Conservation (phyloP, 208 protist species). For the Leishmania mexicana region DNA sequence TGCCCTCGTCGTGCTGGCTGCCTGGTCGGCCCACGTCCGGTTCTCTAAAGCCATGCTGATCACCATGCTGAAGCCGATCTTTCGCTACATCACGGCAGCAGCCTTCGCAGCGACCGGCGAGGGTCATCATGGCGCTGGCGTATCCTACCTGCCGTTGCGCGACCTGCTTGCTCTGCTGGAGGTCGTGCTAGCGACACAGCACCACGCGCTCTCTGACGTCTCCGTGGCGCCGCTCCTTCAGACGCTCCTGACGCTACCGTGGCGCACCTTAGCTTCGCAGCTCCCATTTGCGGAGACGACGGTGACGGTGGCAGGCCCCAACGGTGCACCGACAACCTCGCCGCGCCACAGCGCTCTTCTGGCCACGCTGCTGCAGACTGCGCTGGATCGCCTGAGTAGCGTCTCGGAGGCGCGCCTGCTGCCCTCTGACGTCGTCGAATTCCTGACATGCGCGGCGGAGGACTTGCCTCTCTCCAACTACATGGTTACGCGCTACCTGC, state of each 20-base stretch:
- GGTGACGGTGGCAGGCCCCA: conserved; percentile 25
- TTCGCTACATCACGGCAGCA: conserved; percentile 37
- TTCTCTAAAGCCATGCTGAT: conserved; percentile 63
- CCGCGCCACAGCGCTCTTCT: conserved; percentile 29
- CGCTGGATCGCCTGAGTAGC: conserved; percentile 33
- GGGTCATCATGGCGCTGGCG: neutral
- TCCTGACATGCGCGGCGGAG: conserved; percentile 65
- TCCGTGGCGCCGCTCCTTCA: conserved; percentile 53
- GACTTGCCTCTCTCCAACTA: conserved; percentile 61
- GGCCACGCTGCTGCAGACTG: conserved; percentile 30
- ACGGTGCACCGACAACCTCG: conserved; percentile 16
- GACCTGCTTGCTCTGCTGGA: conserved; percentile 72
- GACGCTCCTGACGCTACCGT: conserved; percentile 61
- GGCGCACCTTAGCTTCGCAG: conserved; percentile 44
- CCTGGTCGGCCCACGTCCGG: conserved; percentile 69
- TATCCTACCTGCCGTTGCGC: conserved; percentile 35
- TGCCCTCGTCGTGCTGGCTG: conserved; percentile 70
- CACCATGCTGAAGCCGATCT: conserved; percentile 62
- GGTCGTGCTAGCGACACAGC: conserved; percentile 69
- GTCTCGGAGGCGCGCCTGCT: conserved; percentile 33
- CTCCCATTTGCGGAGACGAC: conserved; percentile 28
- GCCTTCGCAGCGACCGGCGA: conserved; percentile 1
- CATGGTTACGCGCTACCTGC: conserved; percentile 49
- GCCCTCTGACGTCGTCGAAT: conserved; percentile 61
- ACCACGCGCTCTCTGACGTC: conserved; percentile 45